Evolutionary conservation across 305 asterid species (phyloP).

Genomic region (Fraxinus albicans): DNA sequence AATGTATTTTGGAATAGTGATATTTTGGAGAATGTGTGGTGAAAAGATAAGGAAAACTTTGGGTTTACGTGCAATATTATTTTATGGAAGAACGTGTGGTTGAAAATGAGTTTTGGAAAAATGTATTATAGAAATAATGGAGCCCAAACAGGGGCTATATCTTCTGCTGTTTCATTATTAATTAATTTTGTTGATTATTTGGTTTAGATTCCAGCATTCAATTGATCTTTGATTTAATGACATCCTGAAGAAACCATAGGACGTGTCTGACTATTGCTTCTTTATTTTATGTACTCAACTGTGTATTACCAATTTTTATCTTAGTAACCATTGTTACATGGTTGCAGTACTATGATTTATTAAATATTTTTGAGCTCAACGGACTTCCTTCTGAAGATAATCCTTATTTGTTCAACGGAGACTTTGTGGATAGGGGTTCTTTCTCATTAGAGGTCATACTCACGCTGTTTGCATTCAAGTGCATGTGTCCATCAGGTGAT

Average conservation of each 20-base stretch:
- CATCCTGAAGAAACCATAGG: not conserved
- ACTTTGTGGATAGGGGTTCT: constrained; percentile 97
- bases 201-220: constrained; percentile 13
- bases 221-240: not conserved
- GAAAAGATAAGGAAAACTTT: too few relatives aligned
- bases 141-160: not conserved
- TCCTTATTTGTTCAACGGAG: constrained; percentile 97
- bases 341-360: constrained; percentile 90
- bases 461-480: constrained; percentile 93
- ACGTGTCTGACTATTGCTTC: constrained; percentile 1
- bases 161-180: not conserved
- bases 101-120: too few relatives aligned
- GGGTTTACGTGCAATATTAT: too few relatives aligned
- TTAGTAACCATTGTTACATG: constrained; percentile 23
- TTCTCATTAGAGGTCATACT: constrained; percentile 94
- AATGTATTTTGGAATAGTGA: too few relatives aligned
- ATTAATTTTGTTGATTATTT: constrained; percentile 4
- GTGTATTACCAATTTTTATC: constrained; percentile 10
- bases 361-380: constrained; percentile 95
- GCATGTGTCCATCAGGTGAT: constrained; percentile 96
- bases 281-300: not conserved
- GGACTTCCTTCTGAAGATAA: constrained; percentile 97
- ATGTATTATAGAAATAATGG: too few relatives aligned
- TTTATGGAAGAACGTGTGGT: too few relatives aligned
- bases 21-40: too few relatives aligned